Conservation (phyloP, 129 eudicot genomes). For the Artemisia tridentata region DNA sequence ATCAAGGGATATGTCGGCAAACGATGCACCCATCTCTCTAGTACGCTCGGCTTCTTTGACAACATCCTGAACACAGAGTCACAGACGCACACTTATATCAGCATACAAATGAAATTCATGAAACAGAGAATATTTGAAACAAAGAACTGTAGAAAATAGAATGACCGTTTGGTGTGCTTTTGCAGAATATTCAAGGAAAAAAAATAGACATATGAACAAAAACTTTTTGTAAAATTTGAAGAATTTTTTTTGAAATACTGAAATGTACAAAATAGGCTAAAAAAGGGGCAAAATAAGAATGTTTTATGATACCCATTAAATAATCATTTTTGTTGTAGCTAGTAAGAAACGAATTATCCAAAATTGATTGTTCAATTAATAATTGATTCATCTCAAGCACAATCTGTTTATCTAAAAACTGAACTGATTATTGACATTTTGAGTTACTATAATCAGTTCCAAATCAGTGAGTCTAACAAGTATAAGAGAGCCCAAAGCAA, state of each 20-base stretch:
- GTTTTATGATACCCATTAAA: not conserved
- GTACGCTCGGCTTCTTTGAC: slow-evolving; percentile 36
- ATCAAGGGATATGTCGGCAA: slow-evolving; percentile 37
- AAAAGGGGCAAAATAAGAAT: not conserved
- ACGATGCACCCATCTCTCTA: slow-evolving; percentile 47
- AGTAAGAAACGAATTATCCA: not conserved
- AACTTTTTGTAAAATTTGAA: not conserved
- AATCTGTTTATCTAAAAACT: not conserved
- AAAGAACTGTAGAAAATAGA: no score
- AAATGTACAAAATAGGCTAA: not conserved
- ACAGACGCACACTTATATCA: not conserved
- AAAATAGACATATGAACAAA: not conserved
- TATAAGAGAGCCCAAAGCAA: not conserved
- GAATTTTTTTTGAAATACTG: not conserved
- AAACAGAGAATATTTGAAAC: not conserved
- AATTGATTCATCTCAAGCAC: not conserved
- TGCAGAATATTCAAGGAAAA: not conserved
- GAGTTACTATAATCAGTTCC: not conserved
- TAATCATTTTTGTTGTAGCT: not conserved
- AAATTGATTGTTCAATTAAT: not conserved
- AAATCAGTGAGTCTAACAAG: not conserved
- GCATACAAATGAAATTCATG: not conserved
- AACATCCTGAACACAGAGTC: slow-evolving; percentile 36
- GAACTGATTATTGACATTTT: not conserved
- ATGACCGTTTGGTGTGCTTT: not conserved